phyloP scores from a whole-genome alignment of 2,329 filamentous ascomycete species.

The Colletotrichum navitas region DNA sequence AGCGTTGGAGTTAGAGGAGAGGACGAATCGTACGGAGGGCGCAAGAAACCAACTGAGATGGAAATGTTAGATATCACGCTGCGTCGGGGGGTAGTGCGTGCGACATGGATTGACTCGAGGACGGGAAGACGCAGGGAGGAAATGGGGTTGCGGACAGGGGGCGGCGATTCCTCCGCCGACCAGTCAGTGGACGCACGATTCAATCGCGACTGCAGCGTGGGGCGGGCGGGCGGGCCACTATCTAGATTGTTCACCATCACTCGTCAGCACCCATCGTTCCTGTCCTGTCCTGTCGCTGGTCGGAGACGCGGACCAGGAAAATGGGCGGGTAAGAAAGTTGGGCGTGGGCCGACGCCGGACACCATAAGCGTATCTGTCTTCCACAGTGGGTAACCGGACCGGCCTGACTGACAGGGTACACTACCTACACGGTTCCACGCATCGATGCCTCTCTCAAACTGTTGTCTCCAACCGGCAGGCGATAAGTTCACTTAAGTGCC shows the following conservation, averaged over 20 bases:
- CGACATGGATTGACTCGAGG: slow-evolving; percentile 7
- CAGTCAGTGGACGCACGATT: slow-evolving; percentile 3
- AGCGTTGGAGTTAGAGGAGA: neutral
- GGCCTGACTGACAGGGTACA: neutral
- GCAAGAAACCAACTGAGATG: neutral
- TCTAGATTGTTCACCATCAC: neutral
- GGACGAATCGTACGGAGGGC: neutral
- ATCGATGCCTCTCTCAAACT: neutral
- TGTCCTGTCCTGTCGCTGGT: neutral
- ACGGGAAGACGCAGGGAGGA: neutral
- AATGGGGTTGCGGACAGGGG: slow-evolving; percentile 7
- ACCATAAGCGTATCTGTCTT: neutral
- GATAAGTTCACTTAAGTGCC: neutral
- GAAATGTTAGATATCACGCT: neutral
- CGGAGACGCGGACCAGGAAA: neutral
- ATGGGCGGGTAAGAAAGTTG: neutral
- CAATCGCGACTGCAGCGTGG: slow-evolving; percentile 5
- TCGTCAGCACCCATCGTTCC: neutral
- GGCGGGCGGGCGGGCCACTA: neutral
- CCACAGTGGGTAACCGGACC: slow-evolving; percentile 13
- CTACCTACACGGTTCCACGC: slow-evolving; percentile 2
- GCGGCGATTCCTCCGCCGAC: slow-evolving; percentile 16
- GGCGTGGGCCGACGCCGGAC: neutral
- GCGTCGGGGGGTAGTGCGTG: slow-evolving; percentile 7
- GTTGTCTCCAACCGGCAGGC: neutral